Evolutionary conservation across 495 filamentous ascomycete genomes (phyloP), one percentile per base, ranked within the genome.

Genomic region (Thermochaetoides thermophila): DNA sequence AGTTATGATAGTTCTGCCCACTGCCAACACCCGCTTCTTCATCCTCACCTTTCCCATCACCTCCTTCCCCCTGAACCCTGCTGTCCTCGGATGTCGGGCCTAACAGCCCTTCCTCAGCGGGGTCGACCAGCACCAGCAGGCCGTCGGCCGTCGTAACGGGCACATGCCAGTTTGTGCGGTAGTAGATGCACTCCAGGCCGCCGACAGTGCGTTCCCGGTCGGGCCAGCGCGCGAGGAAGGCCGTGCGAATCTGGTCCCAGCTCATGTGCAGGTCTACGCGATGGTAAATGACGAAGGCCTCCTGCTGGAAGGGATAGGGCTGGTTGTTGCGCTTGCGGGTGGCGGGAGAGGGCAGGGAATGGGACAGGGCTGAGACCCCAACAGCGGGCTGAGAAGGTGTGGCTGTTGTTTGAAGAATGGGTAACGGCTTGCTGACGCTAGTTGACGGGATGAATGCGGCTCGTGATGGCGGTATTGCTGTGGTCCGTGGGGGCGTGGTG

Each of bases 171-270:
- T 64, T 63, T 13, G 53, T 40, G 8, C 61, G 53, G 38, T 64
- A 64, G 39, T 49, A 50, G 8, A 42, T 35, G 31, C 61, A 57
- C 19, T 59, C 45, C 3, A 64, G 40, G 0, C 51, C 59, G 3
- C 17, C 31, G 4, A 23, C 44, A 36, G 24, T 47, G 22, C 45
- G 42, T n/a, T 21, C 35, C 10, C 23, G 30, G 27, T 9, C 38
- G 12, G 36, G 37, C 35, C 40, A 61, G 25, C 39, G 46, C 3
- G 32, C 19, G n/a, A 29, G 17, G 48, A 52, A 64, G 16, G 31
- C 42, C 0, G 9, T 11, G 29, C 46, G 32, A 13, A 56, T 40
- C 13, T 50, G 38, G 1, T 40, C 27, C 59, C 59, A 64, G n/a
- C 33, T 10, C 5, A 46, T 29, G 15, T 40, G 42, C n/a, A 44